phyloP scores from a whole-genome alignment of 345 rosid species.

The Hibiscus mutabilis region DNA sequence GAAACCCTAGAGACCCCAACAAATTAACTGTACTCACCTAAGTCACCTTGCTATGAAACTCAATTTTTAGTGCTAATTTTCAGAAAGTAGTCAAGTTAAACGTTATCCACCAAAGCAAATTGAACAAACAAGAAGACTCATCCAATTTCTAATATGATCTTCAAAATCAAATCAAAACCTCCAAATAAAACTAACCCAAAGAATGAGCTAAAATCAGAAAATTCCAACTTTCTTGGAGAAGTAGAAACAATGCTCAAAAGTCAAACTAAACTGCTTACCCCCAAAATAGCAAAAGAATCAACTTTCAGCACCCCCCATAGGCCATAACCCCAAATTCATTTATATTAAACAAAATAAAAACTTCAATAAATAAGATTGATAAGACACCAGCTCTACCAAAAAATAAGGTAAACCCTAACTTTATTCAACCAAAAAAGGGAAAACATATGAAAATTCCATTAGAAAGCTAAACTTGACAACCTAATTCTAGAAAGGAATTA shows the following conservation, averaged over 20 bases:
- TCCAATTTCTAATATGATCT: conserved; percentile 4
- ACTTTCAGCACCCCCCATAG: background rate
- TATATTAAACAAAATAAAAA: too few relatives aligned
- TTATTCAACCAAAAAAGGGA: background rate
- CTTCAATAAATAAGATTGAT: background rate
- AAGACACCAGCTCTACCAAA: background rate
- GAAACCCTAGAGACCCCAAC: background rate
- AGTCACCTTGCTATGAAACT: background rate
- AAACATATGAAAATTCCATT: too few relatives aligned
- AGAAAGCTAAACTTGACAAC: background rate
- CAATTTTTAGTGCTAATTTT: background rate
- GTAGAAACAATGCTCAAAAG: background rate
- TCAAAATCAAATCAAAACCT: conserved; percentile 4
- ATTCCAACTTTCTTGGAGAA: conserved; percentile 4
- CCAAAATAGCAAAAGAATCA: background rate
- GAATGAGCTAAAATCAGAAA: background rate
- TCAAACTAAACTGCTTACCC: background rate
- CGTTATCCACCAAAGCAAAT: background rate
- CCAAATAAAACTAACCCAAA: background rate
- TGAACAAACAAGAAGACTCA: background rate
- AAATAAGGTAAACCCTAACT: background rate
- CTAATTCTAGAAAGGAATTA: background rate
- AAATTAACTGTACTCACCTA: background rate
- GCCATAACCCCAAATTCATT: background rate
- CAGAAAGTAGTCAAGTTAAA: background rate